These are phyloP conservation scores for Suillus plorans DNA, from an alignment of 768 basidiomycete genomes.

Conservation along the genomic window DNA sequence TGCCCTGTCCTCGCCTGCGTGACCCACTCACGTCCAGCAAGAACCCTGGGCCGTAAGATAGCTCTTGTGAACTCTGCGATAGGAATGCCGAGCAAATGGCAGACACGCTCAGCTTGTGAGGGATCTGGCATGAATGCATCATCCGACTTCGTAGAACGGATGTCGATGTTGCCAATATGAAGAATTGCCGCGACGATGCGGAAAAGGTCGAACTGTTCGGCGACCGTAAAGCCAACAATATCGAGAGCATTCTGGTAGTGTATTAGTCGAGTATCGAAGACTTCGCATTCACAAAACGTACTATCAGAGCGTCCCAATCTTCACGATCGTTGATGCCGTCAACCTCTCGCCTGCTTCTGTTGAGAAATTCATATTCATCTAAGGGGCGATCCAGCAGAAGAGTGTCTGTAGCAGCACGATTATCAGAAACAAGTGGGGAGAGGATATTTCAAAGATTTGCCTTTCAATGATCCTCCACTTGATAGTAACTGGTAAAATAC, in stretches of 20 bases:
- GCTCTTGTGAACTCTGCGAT: constrained; percentile 86
- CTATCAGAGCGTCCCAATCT: constrained; percentile 79
- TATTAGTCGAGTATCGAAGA: constrained; percentile 3
- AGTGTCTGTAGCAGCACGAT: constrained; percentile 45
- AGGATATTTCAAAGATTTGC: constrained; percentile 37
- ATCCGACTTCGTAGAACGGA: constrained; percentile 76
- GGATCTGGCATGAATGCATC: constrained; percentile 77
- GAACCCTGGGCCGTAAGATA: constrained; percentile 83
- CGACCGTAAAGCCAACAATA: constrained; percentile 80
- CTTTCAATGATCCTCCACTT: constrained; percentile 68
- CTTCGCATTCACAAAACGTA: constrained; percentile 36
- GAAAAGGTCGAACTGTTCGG: constrained; percentile 91
- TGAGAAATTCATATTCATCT: constrained; percentile 88
- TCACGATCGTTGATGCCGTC: constrained; percentile 92
- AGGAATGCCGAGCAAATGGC: constrained; percentile 88
- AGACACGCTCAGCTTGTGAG: constrained; percentile 85
- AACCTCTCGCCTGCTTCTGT: constrained; percentile 86
- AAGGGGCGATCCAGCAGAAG: constrained; percentile 73
- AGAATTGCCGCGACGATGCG: constrained; percentile 91
- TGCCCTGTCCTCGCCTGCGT: constrained; percentile 87
- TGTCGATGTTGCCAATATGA: constrained; percentile 91
- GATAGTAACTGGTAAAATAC: constrained; percentile 95
- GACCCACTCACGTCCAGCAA: constrained; percentile 97
- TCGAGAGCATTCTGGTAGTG: constrained; percentile 69
- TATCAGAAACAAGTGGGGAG: constrained; percentile 5